A percentile compares a stretch with the other conserved stretches of the same genome.
Evolutionary conservation across 305 asterid species (phyloP).

Genomic region (Lippia alba): DNA sequence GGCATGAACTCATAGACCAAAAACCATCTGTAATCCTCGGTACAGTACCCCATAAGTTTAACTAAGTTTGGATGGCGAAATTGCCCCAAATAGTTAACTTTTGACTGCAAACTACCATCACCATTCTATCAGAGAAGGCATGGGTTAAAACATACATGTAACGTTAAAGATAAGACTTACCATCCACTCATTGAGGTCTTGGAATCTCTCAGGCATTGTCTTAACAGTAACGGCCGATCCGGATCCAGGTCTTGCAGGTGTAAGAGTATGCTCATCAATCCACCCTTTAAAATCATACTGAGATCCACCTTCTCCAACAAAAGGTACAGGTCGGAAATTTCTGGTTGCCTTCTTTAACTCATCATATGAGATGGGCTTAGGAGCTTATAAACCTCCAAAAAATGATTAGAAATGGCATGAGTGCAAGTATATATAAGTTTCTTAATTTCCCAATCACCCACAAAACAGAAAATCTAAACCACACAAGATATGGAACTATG

Average conservation of each 20-base stretch:
- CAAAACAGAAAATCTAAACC: too few species aligned
- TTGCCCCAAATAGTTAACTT: slow-evolving; percentile 64
- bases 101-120: slow-evolving; percentile 47
- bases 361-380: slow-evolving; percentile 42
- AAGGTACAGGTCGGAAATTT: slow-evolving; percentile 88
- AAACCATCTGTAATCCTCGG: slow-evolving; percentile 58
- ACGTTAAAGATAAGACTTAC: slow-evolving; percentile 47
- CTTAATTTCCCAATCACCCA: too few species aligned
- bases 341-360: slow-evolving; percentile 86
- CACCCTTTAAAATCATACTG: slow-evolving; percentile 92
- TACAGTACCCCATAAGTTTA: slow-evolving; percentile 68
- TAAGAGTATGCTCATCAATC: slow-evolving; percentile 75
- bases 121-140: not conserved
- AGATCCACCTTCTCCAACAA: slow-evolving; percentile 97
- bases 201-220: slow-evolving; percentile 87
- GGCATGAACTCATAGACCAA: slow-evolving; percentile 71
- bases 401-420: too few species aligned
- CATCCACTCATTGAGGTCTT: slow-evolving; percentile 99
- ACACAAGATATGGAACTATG: too few species aligned
- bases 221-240: slow-evolving; percentile 94
- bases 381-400: not conserved
- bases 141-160: not conserved
- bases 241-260: slow-evolving; percentile 80
- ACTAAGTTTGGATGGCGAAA: slow-evolving; percentile 67
- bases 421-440: too few species aligned